Evolutionary conservation across 805 yeast species (phyloP), one percentile per base, ranked within the genome.

Genomic region (Zygoascus ofunaensis): DNA sequence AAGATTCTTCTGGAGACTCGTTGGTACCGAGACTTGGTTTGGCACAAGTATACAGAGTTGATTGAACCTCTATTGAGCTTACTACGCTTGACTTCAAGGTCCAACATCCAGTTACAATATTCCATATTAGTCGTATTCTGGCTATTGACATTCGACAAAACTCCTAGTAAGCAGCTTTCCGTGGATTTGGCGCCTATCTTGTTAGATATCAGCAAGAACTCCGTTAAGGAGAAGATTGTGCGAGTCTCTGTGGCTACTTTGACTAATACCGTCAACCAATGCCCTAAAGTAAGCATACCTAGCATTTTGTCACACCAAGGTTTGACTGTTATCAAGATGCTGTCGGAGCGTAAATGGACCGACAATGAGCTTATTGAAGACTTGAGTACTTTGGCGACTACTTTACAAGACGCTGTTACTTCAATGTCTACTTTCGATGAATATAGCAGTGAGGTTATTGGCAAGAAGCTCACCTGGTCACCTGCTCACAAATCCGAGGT

Each of bases 341-440:
- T 92, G 55, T 75, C 79, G 52, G 90, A 84, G 49, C 73, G 97
- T 57, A 92, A 92, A 64, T 89, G 95, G 81, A 82, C 94, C 4
- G 98, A 92, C 62, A 92, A 86, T 50, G 98, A 92, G 62, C 74
- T 92, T 55, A 76, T 83, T 39, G 69, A 68, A 17, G 97, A 87
- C 61, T 74, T 92, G 53, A 69, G 67, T 19, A 60, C 65, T 26
- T 69, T 92, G 51, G 66, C 71, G 46, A 76, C 71, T 30, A 68
- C 70, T n/a, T 72, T 90, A 51, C 78, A 77, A 50, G 82, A 78
- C 23, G 81, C 86, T 40, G 87, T 82, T 49, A 75, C 80, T 40
- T 78, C 76, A 53, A 75, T 92, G 69, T 82, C 97, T 3, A 87
- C 95, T 1, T 85, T 90, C 62, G 97, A 92, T 58, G 96, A 89